These are phyloP conservation scores for Macrophomina pseudophaseolina DNA, from an alignment of 2,329 filamentous ascomycete genomes.

Conservation along the genomic window DNA sequence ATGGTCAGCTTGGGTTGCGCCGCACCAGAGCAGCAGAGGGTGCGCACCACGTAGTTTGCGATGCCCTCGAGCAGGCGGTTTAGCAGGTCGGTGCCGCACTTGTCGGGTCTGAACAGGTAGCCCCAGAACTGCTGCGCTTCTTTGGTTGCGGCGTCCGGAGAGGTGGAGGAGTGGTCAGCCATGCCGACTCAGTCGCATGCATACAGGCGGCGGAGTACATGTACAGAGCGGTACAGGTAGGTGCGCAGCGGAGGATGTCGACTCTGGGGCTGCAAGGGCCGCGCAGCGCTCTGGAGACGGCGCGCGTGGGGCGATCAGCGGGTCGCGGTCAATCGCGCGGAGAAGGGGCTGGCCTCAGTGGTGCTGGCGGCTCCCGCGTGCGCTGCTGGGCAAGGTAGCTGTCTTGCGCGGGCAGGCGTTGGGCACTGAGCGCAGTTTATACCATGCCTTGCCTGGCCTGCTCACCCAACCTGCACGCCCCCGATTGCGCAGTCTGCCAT, in stretches of 20 bases:
- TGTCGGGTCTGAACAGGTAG: slow-evolving; percentile 57
- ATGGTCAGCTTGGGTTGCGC: slow-evolving; percentile 13
- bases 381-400: background rate
- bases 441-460: background rate
- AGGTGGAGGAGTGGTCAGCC: slow-evolving; percentile 27
- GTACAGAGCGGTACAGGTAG: background rate
- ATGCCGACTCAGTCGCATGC: slow-evolving; percentile 24
- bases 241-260: background rate
- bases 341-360: slow-evolving; percentile 5
- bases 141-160: slow-evolving; percentile 38
- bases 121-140: slow-evolving; percentile 58
- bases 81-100: slow-evolving; percentile 54
- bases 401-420: slow-evolving; percentile 1
- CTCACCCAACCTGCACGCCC: background rate
- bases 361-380: slow-evolving; percentile 8
- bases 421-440: slow-evolving; percentile 19
- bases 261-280: slow-evolving; percentile 19
- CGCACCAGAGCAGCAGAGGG: background rate
- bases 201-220: slow-evolving; percentile 12
- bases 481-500: slow-evolving; percentile 7
- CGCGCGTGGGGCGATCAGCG: slow-evolving; percentile 22
- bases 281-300: slow-evolving; percentile 19
- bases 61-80: slow-evolving; percentile 54
- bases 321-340: slow-evolving; percentile 24
- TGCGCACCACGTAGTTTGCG: slow-evolving; percentile 51